Conservation (phyloP, 2,329 filamentous ascomycete species). For the Hypomyces rosellus region DNA sequence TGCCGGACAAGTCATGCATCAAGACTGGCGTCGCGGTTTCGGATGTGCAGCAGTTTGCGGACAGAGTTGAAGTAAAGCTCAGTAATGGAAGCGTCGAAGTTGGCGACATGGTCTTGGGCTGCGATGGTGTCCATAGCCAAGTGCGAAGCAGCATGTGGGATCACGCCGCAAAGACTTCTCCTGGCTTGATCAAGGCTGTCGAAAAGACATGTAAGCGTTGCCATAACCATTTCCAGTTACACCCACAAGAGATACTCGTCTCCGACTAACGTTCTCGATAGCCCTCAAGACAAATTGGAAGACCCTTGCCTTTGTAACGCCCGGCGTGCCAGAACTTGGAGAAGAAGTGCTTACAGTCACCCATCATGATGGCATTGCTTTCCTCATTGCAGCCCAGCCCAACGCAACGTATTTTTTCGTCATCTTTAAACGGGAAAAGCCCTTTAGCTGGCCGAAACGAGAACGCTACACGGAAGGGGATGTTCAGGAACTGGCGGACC, state of each 20-base stretch:
- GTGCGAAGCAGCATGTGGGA: slow-evolving; percentile 19
- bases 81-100: slow-evolving; percentile 27
- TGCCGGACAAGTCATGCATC: slow-evolving; percentile 10
- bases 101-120: slow-evolving; percentile 36
- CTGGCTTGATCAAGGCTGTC: slow-evolving; percentile 12
- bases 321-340: too few species aligned
- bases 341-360: too few species aligned
- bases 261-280: neutral
- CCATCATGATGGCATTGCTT: slow-evolving; percentile 19
- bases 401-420: slow-evolving; percentile 15
- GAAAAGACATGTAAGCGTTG: slow-evolving; percentile 15
- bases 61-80: slow-evolving; percentile 24
- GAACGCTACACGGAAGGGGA: slow-evolving; percentile 25
- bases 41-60: slow-evolving; percentile 2
- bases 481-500: slow-evolving; percentile 20
- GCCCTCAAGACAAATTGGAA: slow-evolving; percentile 15
- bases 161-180: slow-evolving; percentile 11
- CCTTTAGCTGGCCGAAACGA: neutral
- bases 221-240: neutral
- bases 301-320: neutral
- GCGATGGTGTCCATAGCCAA: slow-evolving; percentile 36
- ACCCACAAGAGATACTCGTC: too few species aligned
- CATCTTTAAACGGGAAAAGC: slow-evolving; percentile 15
- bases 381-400: slow-evolving; percentile 12
- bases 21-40: neutral